Conservation (phyloP, 805 yeast genomes). For the Brettanomyces custersianus region DNA sequence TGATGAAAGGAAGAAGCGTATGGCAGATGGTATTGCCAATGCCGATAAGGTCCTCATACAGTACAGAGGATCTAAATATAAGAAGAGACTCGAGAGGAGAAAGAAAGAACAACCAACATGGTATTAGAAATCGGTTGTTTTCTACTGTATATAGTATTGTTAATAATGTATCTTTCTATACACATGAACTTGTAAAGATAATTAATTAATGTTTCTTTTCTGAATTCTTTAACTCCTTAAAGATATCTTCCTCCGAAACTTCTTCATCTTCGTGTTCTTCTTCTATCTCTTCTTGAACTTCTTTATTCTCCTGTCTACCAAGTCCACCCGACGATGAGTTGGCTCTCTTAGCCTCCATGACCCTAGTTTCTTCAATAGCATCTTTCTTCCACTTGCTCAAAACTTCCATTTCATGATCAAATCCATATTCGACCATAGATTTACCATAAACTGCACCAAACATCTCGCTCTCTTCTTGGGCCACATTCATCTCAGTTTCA, state of each 20-base stretch:
- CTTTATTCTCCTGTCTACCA: not conserved
- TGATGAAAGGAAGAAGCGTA: constrained; percentile 48
- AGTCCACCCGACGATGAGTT: constrained; percentile 14
- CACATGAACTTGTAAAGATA: not conserved
- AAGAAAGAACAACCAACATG: constrained; percentile 27
- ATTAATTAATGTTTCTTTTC: not conserved
- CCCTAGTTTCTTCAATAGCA: constrained; percentile 57
- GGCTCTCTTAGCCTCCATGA: constrained; percentile 37
- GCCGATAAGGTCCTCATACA: constrained; percentile 61
- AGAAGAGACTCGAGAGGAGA: constrained; percentile 35
- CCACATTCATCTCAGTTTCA: constrained; percentile 62
- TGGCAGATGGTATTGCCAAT: constrained; percentile 55
- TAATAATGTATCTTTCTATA: not conserved
- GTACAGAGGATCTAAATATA: constrained; percentile 49
- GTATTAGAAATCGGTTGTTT: constrained; percentile 21
- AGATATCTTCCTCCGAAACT: constrained; percentile 15
- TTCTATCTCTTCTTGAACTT: not conserved
- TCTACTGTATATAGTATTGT: too few relatives aligned
- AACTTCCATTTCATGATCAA: constrained; percentile 59
- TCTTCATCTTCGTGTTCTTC: constrained; percentile 8
- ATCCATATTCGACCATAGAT: constrained; percentile 56
- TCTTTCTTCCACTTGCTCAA: constrained; percentile 67
- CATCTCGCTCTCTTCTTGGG: constrained; percentile 80
- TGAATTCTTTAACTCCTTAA: constrained; percentile 9
- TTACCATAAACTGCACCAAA: constrained; percentile 67